Base-by-base conservation (phyloP, 805 yeast species). In the Tetrapisispora iriomotensis region DNA sequence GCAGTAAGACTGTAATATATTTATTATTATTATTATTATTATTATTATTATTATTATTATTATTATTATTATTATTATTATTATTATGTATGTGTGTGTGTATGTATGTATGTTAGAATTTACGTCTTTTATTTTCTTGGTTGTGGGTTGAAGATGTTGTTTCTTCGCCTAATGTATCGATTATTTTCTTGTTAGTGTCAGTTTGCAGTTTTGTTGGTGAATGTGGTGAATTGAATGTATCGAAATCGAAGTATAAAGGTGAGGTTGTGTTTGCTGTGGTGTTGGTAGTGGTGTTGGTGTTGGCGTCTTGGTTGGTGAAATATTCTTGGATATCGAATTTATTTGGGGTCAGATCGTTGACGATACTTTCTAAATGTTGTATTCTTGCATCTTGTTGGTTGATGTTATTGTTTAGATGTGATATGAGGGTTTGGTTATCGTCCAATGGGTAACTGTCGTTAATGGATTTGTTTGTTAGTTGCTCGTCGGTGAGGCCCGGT, bases 341-440 rank as follows among this genome's bases (percentile, higher is more conserved):
- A 14, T 26, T 14, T n/a, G 35, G 36, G 15, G 35, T 21, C 34
- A 45, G 37, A 18, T 41, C 43, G 34, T 45, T 45, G 21, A 57
- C 57, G 49, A 58, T 43, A 31, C 55, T 56, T 37, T 57, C 61
- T 22, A 58, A 41, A 34, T 58, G 55, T 30, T 56, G 62, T 8
- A 58, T 56, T 23, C 60, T 44, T 26, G 48, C 50, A 31, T 53
- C 60, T 43, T 58, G 63, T 30, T 51, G 53, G 30, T 51, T 52
- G 22, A 58, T 57, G 31, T 51, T 56, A n/a, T 46, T 38, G 37
- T 57, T 54, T 34, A 58, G 38, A 34, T 50, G 50, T 2, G 30
- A 19, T 29, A 34, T 22, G 22, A 33, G 18, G n/a, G 18, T 19
- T 18, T 36, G 21, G 6, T 21, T 10, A 27, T 32, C 20, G 19